These are phyloP conservation scores for Achaetomiella virescens DNA, from an alignment of 495 filamentous ascomycete species.

Conservation along the genomic window DNA sequence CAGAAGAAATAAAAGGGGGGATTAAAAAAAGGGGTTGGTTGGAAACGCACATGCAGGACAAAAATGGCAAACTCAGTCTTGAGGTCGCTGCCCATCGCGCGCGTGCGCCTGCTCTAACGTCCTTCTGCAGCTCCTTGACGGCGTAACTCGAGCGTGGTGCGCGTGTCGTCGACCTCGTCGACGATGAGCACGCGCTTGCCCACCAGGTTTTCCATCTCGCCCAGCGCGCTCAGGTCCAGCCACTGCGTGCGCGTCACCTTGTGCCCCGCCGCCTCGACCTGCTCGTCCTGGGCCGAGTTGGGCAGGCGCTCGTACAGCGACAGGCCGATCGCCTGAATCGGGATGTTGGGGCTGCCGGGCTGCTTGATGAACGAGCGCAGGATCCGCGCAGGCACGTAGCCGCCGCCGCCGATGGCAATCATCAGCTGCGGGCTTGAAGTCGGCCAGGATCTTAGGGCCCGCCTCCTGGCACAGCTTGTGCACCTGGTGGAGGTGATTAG, in stretches of 20 bases:
- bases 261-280: constrained; percentile 66
- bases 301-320: constrained; percentile 89
- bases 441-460: constrained; percentile 70
- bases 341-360: constrained; percentile 84
- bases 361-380: constrained; percentile 96
- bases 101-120: constrained; percentile 78
- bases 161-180: constrained; percentile 97
- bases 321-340: constrained; percentile 97
- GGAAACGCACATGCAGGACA: constrained; percentile 79
- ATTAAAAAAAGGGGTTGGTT: background rate
- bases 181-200: constrained; percentile 98
- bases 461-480: constrained; percentile 92
- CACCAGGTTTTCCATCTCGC: constrained; percentile 84
- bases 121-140: constrained; percentile 91
- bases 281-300: constrained; percentile 40
- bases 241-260: constrained; percentile 98
- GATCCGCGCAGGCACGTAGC: constrained; percentile 95
- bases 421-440: constrained; percentile 90
- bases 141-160: constrained; percentile 97
- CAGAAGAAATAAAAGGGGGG: background rate
- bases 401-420: constrained; percentile 96
- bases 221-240: constrained; percentile 82
- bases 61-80: constrained; percentile 89
- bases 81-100: constrained; percentile 55
- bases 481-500: constrained; percentile 51